phyloP scores from a whole-genome alignment of 345 rosid species.

The Ceriops decandra region DNA sequence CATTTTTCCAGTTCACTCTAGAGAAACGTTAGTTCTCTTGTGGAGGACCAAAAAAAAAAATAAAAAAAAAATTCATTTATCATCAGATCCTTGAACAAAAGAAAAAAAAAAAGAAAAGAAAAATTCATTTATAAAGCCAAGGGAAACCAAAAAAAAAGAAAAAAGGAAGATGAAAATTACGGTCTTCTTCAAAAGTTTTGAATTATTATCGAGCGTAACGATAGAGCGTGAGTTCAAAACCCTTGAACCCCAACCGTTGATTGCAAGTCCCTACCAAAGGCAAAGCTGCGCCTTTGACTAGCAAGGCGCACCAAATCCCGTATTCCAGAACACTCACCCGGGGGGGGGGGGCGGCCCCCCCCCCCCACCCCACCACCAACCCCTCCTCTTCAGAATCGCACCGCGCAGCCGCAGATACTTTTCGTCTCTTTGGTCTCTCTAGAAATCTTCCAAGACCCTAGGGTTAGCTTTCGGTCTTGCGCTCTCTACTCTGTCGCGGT shows the following conservation, averaged over 20 bases:
- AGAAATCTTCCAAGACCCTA: background rate
- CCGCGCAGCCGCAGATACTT: too few species aligned
- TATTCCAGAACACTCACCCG: background rate
- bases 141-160: too few species aligned
- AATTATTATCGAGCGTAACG: background rate
- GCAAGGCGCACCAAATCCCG: background rate
- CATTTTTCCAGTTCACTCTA: background rate
- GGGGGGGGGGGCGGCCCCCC: too few species aligned
- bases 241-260: background rate
- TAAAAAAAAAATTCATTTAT: background rate
- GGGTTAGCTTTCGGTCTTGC: background rate
- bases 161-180: too few species aligned
- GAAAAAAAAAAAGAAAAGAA: too few species aligned
- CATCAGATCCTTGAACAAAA: background rate
- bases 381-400: background rate
- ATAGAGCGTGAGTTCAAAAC: constrained; percentile 10
- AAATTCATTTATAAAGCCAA: too few species aligned
- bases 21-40: background rate
- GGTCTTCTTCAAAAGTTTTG: background rate
- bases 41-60: background rate
- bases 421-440: background rate
- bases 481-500: too few species aligned
- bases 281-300: background rate
- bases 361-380: too few species aligned
- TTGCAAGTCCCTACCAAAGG: background rate